Base-by-base conservation (phyloP, 805 yeast species). In the Myxozyma mucilagina region DNA sequence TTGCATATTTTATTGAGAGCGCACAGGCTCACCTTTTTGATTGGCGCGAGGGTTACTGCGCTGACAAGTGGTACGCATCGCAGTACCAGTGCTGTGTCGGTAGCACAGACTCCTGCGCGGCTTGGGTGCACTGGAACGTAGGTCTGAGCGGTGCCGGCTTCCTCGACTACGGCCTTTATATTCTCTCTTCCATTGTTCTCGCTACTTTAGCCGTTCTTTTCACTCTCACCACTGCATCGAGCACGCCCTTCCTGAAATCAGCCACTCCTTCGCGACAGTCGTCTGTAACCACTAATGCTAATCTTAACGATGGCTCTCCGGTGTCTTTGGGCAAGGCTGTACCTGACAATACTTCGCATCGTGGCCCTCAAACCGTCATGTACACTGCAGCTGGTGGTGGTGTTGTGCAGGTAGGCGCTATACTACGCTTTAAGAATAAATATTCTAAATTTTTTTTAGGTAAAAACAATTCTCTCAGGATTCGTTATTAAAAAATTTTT, bases 311-410 rank as follows among this genome's bases (percentile, higher is more conserved):
- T 14, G 58, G 42, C 38, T 38, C 58, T 4, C 58, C 58, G 11
- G 53, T 47, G 4, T 43, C 43, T 32, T 32, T 54, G 14, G 48
- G 49, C 38, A 48, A 52, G 18, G 8, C 14, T 13, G 38, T 18
- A 9, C 8, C 32, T 44, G 55, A 34, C n/a, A 39, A 38, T 43
- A 31, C 9, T 11, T 41, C 54, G 4, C 24, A 36, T 9, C 42
- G 16, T 9, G 42, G 29, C n/a, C 47, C 64, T n/a, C 61, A 53
- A 42, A 59, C 68, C 44, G 67, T 70, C 4, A 70, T 82, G 68
- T 83, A 82, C 67, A 76, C 84, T 11, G 86, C 84, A 0, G 79
- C 80, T 35, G 87, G 87, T 2, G 80, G 84, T 16, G 87, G 87
- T 4, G 86, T 83, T 1, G 85, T 86, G 0, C 86, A 83, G 70